These are phyloP conservation scores for Polygonum aviculare DNA, from an alignment of 148 eudicot genomes.

Conservation along the genomic window DNA sequence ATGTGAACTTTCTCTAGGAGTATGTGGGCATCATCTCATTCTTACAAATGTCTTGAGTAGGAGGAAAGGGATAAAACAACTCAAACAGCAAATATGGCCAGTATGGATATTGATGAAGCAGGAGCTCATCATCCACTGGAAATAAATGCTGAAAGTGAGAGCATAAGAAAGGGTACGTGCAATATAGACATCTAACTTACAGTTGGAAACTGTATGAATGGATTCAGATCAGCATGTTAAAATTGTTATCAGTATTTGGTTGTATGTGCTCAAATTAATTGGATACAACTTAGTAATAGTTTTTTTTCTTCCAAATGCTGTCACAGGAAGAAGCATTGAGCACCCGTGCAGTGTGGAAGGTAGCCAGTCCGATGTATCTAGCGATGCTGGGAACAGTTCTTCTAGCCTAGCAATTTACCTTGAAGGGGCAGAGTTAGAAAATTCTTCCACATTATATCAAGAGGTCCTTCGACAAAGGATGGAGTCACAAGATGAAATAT, in stretches of 20 bases:
- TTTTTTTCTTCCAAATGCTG: neutral
- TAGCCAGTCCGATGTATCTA: constrained; percentile 21
- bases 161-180: constrained; percentile 3
- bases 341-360: neutral
- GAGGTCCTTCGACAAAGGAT: constrained; percentile 43
- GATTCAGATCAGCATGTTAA: neutral
- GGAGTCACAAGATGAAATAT: constrained; percentile 32
- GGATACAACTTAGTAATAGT: neutral
- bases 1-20: neutral
- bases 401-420: constrained; percentile 56
- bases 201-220: neutral
- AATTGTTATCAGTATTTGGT: neutral
- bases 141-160: constrained; percentile 28
- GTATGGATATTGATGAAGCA: constrained; percentile 8
- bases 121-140: constrained; percentile 22
- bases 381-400: constrained; percentile 23
- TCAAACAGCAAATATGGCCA: neutral
- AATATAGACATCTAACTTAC: neutral
- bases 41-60: neutral
- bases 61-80: constrained; percentile 4
- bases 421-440: constrained; percentile 52
- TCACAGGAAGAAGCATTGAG: neutral
- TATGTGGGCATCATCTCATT: neutral
- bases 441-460: constrained; percentile 57
- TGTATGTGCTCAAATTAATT: neutral